Evolutionary conservation across 768 basidiomycete species (phyloP), one percentile per base, ranked within the genome.

Genomic region (Lactifluus subvellereus): DNA sequence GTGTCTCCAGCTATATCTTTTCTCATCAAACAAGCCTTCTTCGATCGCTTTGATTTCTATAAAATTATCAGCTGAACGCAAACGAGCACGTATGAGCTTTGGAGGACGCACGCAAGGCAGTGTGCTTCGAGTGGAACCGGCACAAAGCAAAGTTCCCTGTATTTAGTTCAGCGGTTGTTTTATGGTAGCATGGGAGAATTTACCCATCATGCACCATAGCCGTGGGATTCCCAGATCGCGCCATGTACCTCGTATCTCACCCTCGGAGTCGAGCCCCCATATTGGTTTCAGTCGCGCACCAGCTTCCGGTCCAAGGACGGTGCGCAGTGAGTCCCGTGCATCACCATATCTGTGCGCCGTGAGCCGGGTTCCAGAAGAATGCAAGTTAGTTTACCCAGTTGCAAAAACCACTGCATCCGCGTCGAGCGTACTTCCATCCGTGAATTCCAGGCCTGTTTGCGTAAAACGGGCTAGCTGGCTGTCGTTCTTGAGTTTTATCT

Each of bases 1-100:
- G 6, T 4, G 60, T 57, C 40, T 68, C 66, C 59, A 61, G 45
- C 55, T 61, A 65, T 75, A 75, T 33, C 74, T 68, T 18, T 57
- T 66, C 53, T 67, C 74, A 67, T 66, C 66, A 27, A 74, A 77
- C 33, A 84, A 6, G 0, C 77, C 77, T 63, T 83, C 82, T 62
- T 87, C 81, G 32, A 80, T 80, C 0, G 86, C 87, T 70, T 87
- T 88, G 70, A 89, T 88, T 73, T 88, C 87, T 88, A 70, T 52
- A 4, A 54, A 16, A 20, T 20, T 13, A 27, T 27, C 49, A 50
- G 14, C 30, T 30, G 6, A 50, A 32, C 6, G 30, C 2, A 50
- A 14, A 32, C 11, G 30, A 50, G 22, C 2, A 33, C 38, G 32
- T 55, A 47, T 20, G 48, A 57, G 53, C 11, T 22, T n/a, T 10